phyloP scores from a whole-genome alignment of 306 rosid species.

The Cucumis sativus region Cucumber_9930_V3 NC_026658.2:15387501-15388000 shows the following conservation, averaged over 20 bases:
- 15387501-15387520: background rate
- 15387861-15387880: background rate
- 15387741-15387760: too few relatives aligned
- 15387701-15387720: too few relatives aligned
- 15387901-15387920: background rate
- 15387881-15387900: background rate
- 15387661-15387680: too few relatives aligned
- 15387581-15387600: background rate
- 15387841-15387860: background rate
- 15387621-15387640: too few relatives aligned
- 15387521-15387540: background rate
- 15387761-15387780: too few relatives aligned
- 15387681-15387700: too few relatives aligned
- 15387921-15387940: conserved; percentile 91
- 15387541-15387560: too few relatives aligned
- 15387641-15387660: too few relatives aligned
- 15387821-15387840: background rate
- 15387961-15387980: conserved; percentile 70
- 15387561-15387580: background rate
- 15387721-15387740: too few relatives aligned
- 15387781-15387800: too few relatives aligned
- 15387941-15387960: conserved; percentile 92
- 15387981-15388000: conserved; percentile 39
- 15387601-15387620: background rate
- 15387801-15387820: too few relatives aligned